Evolutionary conservation across 805 yeast genomes (phyloP).

Genomic region (Kluyveromyces nonfermentans): DNA sequence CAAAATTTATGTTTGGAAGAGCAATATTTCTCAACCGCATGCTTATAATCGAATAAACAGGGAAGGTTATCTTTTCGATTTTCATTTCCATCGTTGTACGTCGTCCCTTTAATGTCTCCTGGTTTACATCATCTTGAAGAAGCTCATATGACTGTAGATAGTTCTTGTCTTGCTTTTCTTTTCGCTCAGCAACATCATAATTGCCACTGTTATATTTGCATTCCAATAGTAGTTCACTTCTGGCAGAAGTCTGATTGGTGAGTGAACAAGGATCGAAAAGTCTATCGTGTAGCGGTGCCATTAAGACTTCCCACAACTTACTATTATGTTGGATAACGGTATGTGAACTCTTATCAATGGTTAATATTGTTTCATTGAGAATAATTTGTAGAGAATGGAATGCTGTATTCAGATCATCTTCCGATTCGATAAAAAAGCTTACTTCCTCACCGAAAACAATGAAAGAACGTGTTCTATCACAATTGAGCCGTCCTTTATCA

Average conservation of each 20-base stretch:
- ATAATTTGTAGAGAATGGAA: not conserved
- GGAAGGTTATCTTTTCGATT: constrained; percentile 9
- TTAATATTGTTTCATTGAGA: not conserved
- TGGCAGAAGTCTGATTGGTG: not conserved
- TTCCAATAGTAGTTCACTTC: not conserved
- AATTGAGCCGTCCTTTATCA: not conserved
- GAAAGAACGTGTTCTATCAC: not conserved
- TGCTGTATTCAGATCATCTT: not conserved
- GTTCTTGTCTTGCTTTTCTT: not conserved
- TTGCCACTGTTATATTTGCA: not conserved
- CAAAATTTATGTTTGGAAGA: constrained; percentile 11
- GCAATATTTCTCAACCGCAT: constrained; percentile 25
- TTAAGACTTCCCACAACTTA: not conserved
- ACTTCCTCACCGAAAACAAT: constrained; percentile 1
- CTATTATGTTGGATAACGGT: not conserved
- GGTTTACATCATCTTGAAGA: not conserved
- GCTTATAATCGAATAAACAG: constrained; percentile 25
- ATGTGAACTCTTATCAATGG: not conserved
- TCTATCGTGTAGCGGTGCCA: not conserved
- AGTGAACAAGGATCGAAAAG: not conserved
- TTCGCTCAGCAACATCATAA: not conserved
- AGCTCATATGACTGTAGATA: not conserved
- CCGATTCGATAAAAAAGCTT: not conserved
- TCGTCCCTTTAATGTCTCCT: not conserved
- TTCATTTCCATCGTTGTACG: not conserved